Evolutionary conservation across 2,329 filamentous ascomycete species (phyloP), one percentile per base, ranked within the genome.

Genomic region (Scopulariopsis brevicaulis): DNA sequence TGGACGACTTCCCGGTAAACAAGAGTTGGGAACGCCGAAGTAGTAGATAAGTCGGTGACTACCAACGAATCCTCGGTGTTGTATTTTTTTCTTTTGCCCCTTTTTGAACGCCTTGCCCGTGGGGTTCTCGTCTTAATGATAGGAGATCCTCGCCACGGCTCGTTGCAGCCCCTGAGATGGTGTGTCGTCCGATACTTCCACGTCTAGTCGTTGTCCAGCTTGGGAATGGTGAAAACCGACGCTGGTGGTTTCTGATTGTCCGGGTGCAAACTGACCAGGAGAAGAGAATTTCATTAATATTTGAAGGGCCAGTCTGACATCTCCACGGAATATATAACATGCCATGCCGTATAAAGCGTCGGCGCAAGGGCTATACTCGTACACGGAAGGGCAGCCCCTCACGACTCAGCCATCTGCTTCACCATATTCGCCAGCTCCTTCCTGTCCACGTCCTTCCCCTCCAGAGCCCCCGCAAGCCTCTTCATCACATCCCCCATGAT

Each of bases 381-480:
- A 50, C n/a, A 22, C n/a, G 8, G 46, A 2, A 5, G n/a, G 8
- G 24, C 46, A 12, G 22, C 8, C 22, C 46, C 46, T 50, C 46
- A 50, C 18, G 53, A 48, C 43, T 54, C 60, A 2, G 53, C 55
- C 48, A 62, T 35, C 66, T 83, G 73, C 71, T 86, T 86, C 55
- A 89, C 81, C 63, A 85, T 70, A 64, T 73, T 80, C 4, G 77
- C 79, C 54, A 91, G 72, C 62, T 80, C 76, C 56, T 76, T 78
- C 70, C 77, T 83, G 66, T 90, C 82, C 40, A 88, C 77, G 46
- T 80, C 77, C 70, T 84, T 85, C 40, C 82, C 86, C 59, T 84
- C 80, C 32, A 89, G 70, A 32, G 73, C 71, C 4, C 73, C 71
- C 56, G 82, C 69, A 12, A 87, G 68, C 61, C 72, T 76, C 74